Base-by-base conservation (phyloP, 805 yeast genomes). In the Yamadazyma takamatsuzukensis region DNA sequence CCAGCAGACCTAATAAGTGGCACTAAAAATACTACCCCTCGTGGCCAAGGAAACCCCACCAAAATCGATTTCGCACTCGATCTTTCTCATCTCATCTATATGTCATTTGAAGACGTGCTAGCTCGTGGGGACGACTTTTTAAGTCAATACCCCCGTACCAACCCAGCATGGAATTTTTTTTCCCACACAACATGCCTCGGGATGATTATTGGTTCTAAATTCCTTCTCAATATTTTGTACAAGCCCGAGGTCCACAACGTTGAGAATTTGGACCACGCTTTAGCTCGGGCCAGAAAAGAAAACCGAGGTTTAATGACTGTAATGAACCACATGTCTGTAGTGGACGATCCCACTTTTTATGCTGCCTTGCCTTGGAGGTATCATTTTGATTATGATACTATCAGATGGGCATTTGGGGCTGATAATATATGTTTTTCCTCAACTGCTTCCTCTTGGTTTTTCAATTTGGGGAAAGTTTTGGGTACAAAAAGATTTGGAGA, bases 341-440 rank as follows among this genome's bases (percentile, higher is more conserved):
- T 87, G 15, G 98, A 90, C 54, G 98, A 90, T 51, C 98, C 98
- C 0, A 70, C 84, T 21, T 62, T 86, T 27, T 90, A 94, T 85
- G 95, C 94, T 0, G 74, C 83, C 21, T 65, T 89, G 37, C 96
- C 97, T 0, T 71, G 80, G 74, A 68, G 76, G 23, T 75, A 74
- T 45, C 83, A 76, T 45, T 56, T 64, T 10, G 74, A 77, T 35
- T 61, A 83, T 12, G 83, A 78, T 41, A 72, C 75, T 33, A 76
- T 87, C 33, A 70, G 98, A 49, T 90, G 97, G 97, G 89, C 96
- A 4, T 67, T 93, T 34, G 98, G 95, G 0, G 98, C 98, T 8
- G 76, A 81, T 31, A 89, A 93, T 54, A 76, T 90, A 24, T 90
- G 97, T 53, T 90, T 93, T 58, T 72, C 77, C 15, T 74, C 64